Evolutionary conservation across 495 filamentous ascomycete species (phyloP).

Genomic region (Aspergillus haitiensis): DNA sequence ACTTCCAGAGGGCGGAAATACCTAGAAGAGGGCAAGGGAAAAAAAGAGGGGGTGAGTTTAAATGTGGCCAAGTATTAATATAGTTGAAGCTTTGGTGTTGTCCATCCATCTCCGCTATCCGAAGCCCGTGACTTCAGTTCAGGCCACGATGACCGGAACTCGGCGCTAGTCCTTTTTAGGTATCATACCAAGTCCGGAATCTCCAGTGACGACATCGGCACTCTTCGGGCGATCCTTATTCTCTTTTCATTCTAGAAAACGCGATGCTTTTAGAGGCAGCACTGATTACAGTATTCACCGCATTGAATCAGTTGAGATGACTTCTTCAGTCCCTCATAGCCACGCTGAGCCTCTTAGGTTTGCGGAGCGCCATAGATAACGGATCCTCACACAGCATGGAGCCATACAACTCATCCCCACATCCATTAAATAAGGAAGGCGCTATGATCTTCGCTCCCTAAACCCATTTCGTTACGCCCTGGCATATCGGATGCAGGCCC

Average conservation of each 20-base stretch:
- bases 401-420: conserved; percentile 12
- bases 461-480: conserved; percentile 3
- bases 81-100: conserved; percentile 8
- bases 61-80: conserved; percentile 10
- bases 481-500: background rate
- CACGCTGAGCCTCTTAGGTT: background rate
- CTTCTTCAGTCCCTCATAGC: background rate
- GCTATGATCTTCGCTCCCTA: conserved; percentile 19
- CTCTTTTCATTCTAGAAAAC: background rate
- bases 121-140: conserved; percentile 34
- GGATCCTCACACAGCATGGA: background rate
- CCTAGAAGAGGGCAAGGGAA: background rate
- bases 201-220: conserved; percentile 36
- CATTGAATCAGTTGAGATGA: background rate
- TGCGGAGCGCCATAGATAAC: background rate
- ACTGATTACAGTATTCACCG: too few species aligned
- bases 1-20: background rate
- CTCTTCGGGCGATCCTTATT: conserved; percentile 13
- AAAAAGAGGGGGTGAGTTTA: conserved; percentile 2
- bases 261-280: too few species aligned
- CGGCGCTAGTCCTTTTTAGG: conserved; percentile 34
- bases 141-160: conserved; percentile 49
- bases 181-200: conserved; percentile 16
- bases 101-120: conserved; percentile 15
- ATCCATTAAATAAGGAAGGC: conserved; percentile 12